phyloP scores from a whole-genome alignment of 768 basidiomycete genomes.

The Rhodotorula paludigena region DNA sequence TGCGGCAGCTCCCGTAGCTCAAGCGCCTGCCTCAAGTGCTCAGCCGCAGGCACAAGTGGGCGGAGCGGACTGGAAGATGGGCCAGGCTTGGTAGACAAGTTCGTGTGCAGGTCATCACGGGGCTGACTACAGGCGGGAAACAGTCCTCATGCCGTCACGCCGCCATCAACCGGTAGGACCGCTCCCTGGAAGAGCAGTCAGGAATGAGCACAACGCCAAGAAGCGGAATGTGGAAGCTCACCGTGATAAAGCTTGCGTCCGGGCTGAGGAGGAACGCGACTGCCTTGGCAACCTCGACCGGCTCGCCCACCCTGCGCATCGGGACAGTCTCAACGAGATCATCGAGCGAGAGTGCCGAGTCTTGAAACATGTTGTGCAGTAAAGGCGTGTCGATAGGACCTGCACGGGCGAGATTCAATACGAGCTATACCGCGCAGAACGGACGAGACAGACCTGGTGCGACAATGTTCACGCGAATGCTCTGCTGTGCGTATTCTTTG shows the following conservation, averaged over 20 bases:
- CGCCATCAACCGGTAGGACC: conserved; percentile 32
- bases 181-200: conserved; percentile 11
- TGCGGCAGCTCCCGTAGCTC: too few species aligned
- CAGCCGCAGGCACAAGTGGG: too few species aligned
- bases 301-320: conserved; percentile 22
- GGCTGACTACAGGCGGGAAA: too few species aligned
- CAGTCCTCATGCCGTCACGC: not conserved
- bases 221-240: not conserved
- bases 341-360: not conserved
- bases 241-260: conserved; percentile 30
- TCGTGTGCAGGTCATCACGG: too few species aligned
- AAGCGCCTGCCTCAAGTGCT: too few species aligned
- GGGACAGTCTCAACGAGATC: conserved; percentile 14
- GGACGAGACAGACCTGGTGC: conserved; percentile 20
- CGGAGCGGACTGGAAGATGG: too few species aligned
- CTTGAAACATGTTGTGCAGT: conserved; percentile 9
- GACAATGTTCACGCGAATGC: conserved; percentile 30
- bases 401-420: not conserved
- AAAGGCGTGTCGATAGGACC: conserved; percentile 34
- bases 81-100: too few species aligned
- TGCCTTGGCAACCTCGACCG: conserved; percentile 30
- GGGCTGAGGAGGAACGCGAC: conserved; percentile 30
- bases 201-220: too few species aligned
- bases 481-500: conserved; percentile 5
- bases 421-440: not conserved